A percentile compares a stretch with the other conserved stretches of the same genome.
phyloP scores from a whole-genome alignment of 148 eudicot genomes.

The Cornus kousa region DNA sequence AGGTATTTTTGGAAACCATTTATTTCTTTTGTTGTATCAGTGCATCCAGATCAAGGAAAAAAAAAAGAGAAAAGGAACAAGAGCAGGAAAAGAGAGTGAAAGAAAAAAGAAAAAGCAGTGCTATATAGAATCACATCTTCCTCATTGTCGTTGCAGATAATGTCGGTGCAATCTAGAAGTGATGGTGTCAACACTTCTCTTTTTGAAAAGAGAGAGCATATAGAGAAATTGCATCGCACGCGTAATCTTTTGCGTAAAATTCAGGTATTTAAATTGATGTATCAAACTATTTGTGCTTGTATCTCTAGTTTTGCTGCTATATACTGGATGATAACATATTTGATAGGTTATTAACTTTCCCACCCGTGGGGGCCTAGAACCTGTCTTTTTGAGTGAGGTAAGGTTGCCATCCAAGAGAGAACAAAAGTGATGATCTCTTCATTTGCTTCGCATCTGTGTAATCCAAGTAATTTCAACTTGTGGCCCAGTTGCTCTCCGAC shows the following conservation, averaged over 20 bases:
- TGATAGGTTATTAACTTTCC: not conserved
- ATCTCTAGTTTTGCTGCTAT: not conserved
- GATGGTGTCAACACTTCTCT: conserved; percentile 96
- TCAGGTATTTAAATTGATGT: conserved; percentile 59
- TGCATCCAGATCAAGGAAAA: not conserved
- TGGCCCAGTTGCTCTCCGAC: not conserved
- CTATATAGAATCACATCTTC: conserved; percentile 5
- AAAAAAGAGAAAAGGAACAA: not conserved
- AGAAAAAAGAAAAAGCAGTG: not conserved
- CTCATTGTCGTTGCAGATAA: conserved; percentile 52
- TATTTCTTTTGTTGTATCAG: conserved; percentile 12
- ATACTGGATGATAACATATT: not conserved
- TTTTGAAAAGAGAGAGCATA: conserved; percentile 89
- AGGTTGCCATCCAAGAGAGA: not conserved
- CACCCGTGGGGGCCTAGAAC: conserved; percentile 1
- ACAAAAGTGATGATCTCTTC: not conserved
- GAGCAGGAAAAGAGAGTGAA: no score
- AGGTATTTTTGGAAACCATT: conserved; percentile 46
- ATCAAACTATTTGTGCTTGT: not conserved
- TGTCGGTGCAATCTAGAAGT: conserved; percentile 94
- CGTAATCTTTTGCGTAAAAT: conserved; percentile 95
- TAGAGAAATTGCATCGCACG: conserved; percentile 94
- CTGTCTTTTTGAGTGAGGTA: not conserved
- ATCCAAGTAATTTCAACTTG: conserved; percentile 9
- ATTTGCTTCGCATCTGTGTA: not conserved